Evolutionary conservation across 2,329 filamentous ascomycete genomes (phyloP), one percentile per base, ranked within the genome.

Genomic region (Penicillium sp.): DNA sequence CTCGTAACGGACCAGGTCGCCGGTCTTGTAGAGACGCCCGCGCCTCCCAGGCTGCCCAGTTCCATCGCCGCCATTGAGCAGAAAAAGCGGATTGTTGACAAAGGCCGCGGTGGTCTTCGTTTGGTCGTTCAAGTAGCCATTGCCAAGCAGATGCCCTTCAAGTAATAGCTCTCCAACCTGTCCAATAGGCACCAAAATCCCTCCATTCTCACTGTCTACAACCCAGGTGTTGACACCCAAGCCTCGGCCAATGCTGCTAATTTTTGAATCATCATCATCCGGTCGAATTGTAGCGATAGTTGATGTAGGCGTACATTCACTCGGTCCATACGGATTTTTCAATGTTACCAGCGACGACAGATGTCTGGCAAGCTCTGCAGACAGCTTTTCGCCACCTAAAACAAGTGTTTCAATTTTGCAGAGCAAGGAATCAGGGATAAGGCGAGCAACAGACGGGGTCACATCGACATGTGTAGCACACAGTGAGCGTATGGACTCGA

Each of bases 1-100:
- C 23, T 45, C 29, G 23, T 45, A 45, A n/a, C n/a, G 32, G 19
- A 53, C 54, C 10, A 56, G 54, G 26, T 56, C 54, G 13, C 54
- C 54, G 4, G 54, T 56, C 30, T 53, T 46, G 18, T 56, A 56
- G 4, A 56, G 41, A 16, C 32, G 49, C 10, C 34, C 14, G 2
- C 48, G 39, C 11, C 50, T 46, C n/a, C 54, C 54, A 11, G 29
- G 13, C 19, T 36, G 13, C 10, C 23, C 16, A 5, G 7, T n/a
- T n/a, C n/a, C 40, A n/a, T 44, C 16, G 2, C 40, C 9, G 27
- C 53, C 53, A 26, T 47, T 30, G 7, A 16, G 19, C 6, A 57
- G 45, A 51, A 43, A 57, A 7, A 43, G 18, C 2, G 51, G 51
- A n/a, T 39, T 14, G 35, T 53, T 46, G 13, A 57, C 18, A 11